Evolutionary conservation across 2,329 filamentous ascomycete genomes (phyloP).

Genomic region (Chrysoporthe austroafricana): DNA sequence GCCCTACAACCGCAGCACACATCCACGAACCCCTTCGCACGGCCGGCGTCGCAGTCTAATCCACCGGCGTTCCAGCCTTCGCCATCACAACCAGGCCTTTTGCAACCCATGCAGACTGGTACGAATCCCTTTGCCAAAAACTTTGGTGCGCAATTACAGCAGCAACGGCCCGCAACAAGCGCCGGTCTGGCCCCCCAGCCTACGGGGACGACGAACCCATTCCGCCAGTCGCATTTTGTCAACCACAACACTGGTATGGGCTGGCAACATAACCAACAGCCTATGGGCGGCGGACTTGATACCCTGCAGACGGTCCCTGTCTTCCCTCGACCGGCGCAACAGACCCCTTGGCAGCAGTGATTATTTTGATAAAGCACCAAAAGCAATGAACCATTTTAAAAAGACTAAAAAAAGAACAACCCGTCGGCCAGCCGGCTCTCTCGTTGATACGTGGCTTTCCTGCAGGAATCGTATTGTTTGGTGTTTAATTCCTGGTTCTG

Average conservation of each 20-base stretch:
- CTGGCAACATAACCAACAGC: slow-evolving; percentile 80
- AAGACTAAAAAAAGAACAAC: neutral
- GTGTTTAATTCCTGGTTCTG: slow-evolving; percentile 20
- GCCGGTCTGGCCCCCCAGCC: slow-evolving; percentile 69
- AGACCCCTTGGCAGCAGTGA: slow-evolving; percentile 64
- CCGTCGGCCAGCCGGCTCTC: too few relatives aligned
- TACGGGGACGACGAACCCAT: slow-evolving; percentile 92
- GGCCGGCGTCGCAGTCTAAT: slow-evolving; percentile 53
- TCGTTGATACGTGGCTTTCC: slow-evolving; percentile 5
- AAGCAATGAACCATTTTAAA: neutral
- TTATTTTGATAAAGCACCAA: slow-evolving; percentile 15
- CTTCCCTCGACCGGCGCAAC: slow-evolving; percentile 78
- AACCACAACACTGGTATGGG: slow-evolving; percentile 86
- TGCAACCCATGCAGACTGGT: slow-evolving; percentile 56
- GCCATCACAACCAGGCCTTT: slow-evolving; percentile 40
- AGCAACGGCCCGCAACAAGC: slow-evolving; percentile 48
- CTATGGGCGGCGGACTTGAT: slow-evolving; percentile 81
- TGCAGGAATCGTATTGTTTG: neutral
- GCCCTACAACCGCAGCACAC: slow-evolving; percentile 52
- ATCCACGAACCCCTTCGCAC: slow-evolving; percentile 87
- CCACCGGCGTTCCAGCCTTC: slow-evolving; percentile 47
- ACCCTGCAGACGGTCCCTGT: slow-evolving; percentile 78
- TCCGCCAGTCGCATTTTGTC: slow-evolving; percentile 87
- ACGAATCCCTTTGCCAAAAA: slow-evolving; percentile 64
- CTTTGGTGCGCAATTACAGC: slow-evolving; percentile 42